Base-by-base conservation (phyloP, 768 basidiomycete genomes). In the Mycena albidolilacea region DNA sequence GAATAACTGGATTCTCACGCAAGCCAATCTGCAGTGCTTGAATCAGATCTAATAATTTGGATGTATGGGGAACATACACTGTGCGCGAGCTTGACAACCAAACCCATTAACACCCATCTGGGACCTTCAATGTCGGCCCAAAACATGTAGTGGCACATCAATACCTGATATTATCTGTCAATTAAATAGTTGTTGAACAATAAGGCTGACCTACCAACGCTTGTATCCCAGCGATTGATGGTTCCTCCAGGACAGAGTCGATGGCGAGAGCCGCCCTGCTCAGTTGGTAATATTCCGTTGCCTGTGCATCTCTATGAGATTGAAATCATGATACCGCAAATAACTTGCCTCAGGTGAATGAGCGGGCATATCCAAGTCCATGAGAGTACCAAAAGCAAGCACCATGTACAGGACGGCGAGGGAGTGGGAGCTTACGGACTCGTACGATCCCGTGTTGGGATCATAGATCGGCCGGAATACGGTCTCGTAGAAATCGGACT, bases 31-130 rank as follows among this genome's bases (percentile, higher is more conserved):
- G 30, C 75, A 74, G 55, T 76, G 65, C 37, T 37, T 66, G 68
- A 58, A 65, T 65, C 52, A 74, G 80, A 65, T 79, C 67, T 65
- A 60, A 63, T 50, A 37, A 59, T 38, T 37, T 11, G 12, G 66
- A 69, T 67, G 67, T 67, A 60, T 68, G 67, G 70, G 74, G 74
- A 59, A 83, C 81, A 81, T 66, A 93, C 92, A 81, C 90, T 90
- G 78, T 91, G 90, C 64, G 91, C 90, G 75, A 93, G 80, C 80
- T 93, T 93, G 37, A 92, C 90, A 23, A 89, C 88, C 39, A 93
- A 85, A 59, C 92, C 92, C 90, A 92, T 92, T 63, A 90, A 81
- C 37, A 90, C 87, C 92, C 92, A 93, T 73, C 91, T 84, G 37
- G 91, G 88, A 35, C 87, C 87, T 63, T 90, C 90, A 23, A 85